These are phyloP conservation scores for Imleria badia DNA, from an alignment of 768 basidiomycete species.

Conservation along the genomic window DNA sequence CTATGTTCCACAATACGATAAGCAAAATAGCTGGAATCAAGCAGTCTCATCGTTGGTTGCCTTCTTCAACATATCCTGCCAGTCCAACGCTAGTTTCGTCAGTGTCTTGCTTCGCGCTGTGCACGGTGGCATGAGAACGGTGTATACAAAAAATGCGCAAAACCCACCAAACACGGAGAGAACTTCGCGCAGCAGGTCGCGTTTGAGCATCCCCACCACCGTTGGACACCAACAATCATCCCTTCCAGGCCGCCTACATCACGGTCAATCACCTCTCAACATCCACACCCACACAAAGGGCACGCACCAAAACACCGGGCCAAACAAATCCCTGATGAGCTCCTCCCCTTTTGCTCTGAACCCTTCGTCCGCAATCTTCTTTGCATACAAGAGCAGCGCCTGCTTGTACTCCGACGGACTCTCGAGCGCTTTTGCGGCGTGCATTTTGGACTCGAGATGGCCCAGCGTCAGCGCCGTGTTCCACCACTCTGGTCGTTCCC, in stretches of 20 bases:
- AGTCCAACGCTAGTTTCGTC: constrained; percentile 72
- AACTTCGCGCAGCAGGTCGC: constrained; percentile 83
- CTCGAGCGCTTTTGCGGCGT: constrained; percentile 71
- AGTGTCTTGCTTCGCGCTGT: constrained; percentile 74
- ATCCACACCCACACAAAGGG: not conserved
- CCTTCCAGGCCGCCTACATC: constrained; percentile 60
- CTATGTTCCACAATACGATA: too few species aligned
- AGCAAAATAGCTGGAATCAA: not conserved
- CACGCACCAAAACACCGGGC: constrained; percentile 86
- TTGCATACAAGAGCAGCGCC: constrained; percentile 73
- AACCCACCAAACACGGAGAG: constrained; percentile 71
- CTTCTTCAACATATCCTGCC: constrained; percentile 79
- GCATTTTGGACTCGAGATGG: constrained; percentile 82
- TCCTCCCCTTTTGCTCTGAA: constrained; percentile 89
- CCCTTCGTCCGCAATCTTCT: constrained; percentile 85
- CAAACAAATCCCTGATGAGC: constrained; percentile 84
- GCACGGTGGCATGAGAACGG: constrained; percentile 4
- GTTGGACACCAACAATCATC: constrained; percentile 66
- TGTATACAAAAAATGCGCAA: not conserved
- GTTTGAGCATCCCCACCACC: constrained; percentile 70
- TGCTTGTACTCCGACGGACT: constrained; percentile 85
- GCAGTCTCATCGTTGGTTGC: constrained; percentile 50
- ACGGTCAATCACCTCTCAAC: not conserved
- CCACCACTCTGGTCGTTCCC: constrained; percentile 75
- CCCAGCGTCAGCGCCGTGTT: constrained; percentile 78